A percentile compares a stretch with the other conserved stretches of the same genome.
phyloP scores from a whole-genome alignment of 192 early-diverging fungal genomes.

The Rhizoclosmatium sp. region DNA sequence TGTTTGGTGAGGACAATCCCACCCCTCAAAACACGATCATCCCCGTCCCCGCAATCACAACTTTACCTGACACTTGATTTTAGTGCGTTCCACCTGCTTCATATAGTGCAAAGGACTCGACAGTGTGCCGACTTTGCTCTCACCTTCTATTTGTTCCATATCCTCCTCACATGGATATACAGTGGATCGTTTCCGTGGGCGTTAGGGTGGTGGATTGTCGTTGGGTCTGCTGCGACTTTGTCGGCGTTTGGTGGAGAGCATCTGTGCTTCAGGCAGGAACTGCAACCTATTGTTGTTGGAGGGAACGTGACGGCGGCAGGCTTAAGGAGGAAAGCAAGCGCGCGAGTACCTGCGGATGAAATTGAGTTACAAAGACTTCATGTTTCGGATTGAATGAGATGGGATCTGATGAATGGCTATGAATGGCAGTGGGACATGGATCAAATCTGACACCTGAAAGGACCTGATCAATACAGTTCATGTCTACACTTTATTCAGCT shows the following conservation, averaged over 20 bases:
- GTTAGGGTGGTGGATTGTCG: conserved; percentile 74
- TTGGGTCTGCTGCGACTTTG: conserved; percentile 57
- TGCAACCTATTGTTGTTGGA: conserved; percentile 73
- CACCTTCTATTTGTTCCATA: conserved; percentile 76
- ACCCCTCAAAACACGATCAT: neutral
- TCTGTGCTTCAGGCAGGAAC: conserved; percentile 80
- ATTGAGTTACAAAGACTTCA: conserved; percentile 11
- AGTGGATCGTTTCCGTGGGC: conserved; percentile 65
- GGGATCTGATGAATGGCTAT: neutral
- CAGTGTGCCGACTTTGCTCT: conserved; percentile 80
- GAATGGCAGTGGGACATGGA: too few relatives aligned
- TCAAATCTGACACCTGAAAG: neutral
- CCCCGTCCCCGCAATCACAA: neutral
- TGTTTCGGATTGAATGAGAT: conserved; percentile 2
- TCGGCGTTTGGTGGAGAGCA: conserved; percentile 82
- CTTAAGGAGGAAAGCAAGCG: neutral
- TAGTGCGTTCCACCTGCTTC: conserved; percentile 41
- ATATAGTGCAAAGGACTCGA: conserved; percentile 76
- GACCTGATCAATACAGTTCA: neutral
- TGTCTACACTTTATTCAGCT: conserved; percentile 4
- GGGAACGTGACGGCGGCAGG: neutral
- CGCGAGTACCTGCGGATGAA: neutral
- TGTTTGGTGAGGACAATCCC: conserved; percentile 54
- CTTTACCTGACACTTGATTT: neutral
- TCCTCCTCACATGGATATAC: conserved; percentile 65